Base-by-base conservation (phyloP, 169 alveolate genomes). In the Miamiensis avidus region DNA sequence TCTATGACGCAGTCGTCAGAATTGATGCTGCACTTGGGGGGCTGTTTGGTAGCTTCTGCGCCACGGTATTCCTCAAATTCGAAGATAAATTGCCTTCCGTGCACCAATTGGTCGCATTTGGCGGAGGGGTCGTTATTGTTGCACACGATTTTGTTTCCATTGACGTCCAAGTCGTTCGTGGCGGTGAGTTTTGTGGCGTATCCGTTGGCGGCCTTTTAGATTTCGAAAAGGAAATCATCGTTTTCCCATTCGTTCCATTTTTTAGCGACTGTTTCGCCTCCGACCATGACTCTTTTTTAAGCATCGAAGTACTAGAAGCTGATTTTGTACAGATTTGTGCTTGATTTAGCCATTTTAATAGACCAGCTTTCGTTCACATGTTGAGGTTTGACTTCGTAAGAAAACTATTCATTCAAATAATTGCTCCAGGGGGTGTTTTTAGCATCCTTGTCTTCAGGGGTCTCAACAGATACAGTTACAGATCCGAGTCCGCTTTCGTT, bases 381-480 rank as follows among this genome's bases (percentile, higher is more conserved):
- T 4, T 49, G 4, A 20, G 69, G 69, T 11, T 4, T 11, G 69
- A 49, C 20, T 49, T 49, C 20, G 4, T 11, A 4, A 20, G 69
- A 11, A 11, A 11, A 20, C 26, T 11, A 11, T 49, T 49, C 69
- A 49, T 4, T 4, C 26, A 49, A 4, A 11, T 4, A 11, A 20
- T 49, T 49, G 4, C 26, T 49, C 69, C 69, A 49, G n/a, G n/a
- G n/a, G n/a, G n/a, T n/a, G 20, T 49, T 49, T 49, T 49, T 20
- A 49, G 69, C 4, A 49, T 34, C 34, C 34, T 78, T 73, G 11
- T 20, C 34, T 28, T 31, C 30, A 32, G 33, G 32, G 28, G 75
- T 34, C 31, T 82, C 87, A 73, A 82, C 75, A 11, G 87, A 82
- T 27, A 74, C 30, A n/a, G 87, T 32, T 11, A 82, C n/a, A 74